Conservation (phyloP, 768 basidiomycete genomes). For the Russula sp. region DNA sequence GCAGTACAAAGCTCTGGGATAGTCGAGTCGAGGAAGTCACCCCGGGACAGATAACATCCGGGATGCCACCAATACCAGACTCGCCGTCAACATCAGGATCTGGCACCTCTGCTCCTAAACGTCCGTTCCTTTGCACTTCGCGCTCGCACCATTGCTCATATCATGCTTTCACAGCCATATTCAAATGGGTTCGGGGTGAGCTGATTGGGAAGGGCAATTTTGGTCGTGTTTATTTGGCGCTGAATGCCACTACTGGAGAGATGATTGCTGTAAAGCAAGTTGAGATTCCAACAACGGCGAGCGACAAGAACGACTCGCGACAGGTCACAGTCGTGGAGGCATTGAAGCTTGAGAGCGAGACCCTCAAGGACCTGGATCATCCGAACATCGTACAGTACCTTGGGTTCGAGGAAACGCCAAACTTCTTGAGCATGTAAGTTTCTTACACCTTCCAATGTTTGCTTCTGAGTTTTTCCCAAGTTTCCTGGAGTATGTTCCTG, state of each 20-base stretch:
- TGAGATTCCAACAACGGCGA: slow-evolving; percentile 85
- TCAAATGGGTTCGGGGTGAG: slow-evolving; percentile 98
- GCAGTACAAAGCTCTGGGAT: slow-evolving; percentile 95
- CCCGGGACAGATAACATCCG: slow-evolving; percentile 55
- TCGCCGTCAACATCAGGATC: slow-evolving; percentile 46
- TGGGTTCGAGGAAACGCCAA: slow-evolving; percentile 86
- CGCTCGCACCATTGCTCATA: background rate
- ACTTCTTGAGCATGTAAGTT: slow-evolving; percentile 86
- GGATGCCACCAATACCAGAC: slow-evolving; percentile 43
- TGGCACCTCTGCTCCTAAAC: slow-evolving; percentile 40
- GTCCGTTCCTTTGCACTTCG: slow-evolving; percentile 41
- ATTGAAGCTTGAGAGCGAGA: slow-evolving; percentile 91
- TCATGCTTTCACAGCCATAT: slow-evolving; percentile 52
- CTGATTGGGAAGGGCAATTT: slow-evolving; percentile 97
- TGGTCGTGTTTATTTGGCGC: slow-evolving; percentile 90
- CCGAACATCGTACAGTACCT: slow-evolving; percentile 97
- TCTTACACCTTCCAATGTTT: slow-evolving; percentile 2
- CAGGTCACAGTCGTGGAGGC: slow-evolving; percentile 86
- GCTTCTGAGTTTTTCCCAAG: slow-evolving; percentile 36
- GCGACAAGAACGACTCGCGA: slow-evolving; percentile 84
- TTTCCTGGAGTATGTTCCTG: slow-evolving; percentile 98
- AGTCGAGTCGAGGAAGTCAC: slow-evolving; percentile 91
- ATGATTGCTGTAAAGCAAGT: slow-evolving; percentile 99
- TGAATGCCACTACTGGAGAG: slow-evolving; percentile 95
- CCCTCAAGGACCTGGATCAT: slow-evolving; percentile 93